Conservation (phyloP, 257 asterid genomes). For the Knoxia roxburghii region DNA sequence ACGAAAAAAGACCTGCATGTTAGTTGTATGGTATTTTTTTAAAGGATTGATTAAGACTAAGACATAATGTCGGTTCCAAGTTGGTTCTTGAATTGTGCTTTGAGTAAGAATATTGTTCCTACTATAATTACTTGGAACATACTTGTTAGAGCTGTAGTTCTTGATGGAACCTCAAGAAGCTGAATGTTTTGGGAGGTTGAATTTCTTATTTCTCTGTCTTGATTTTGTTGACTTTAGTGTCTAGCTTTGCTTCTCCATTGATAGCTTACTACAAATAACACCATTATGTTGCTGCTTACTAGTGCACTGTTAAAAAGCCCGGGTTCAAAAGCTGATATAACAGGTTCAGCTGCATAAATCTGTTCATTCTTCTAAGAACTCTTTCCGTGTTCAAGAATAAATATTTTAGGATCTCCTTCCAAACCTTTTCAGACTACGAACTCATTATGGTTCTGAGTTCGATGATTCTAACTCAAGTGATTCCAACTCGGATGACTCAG, state of each 20-base stretch:
- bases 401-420: too few species aligned
- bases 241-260: not conserved
- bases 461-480: too few species aligned
- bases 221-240: not conserved
- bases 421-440: too few species aligned
- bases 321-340: slow-evolving; percentile 47
- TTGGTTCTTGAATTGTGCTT: slow-evolving; percentile 58
- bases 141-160: slow-evolving; percentile 81
- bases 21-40: too few species aligned
- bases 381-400: slow-evolving; percentile 11
- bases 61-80: slow-evolving; percentile 53
- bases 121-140: slow-evolving; percentile 81
- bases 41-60: too few species aligned
- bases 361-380: slow-evolving; percentile 4
- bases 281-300: slow-evolving; percentile 14
- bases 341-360: slow-evolving; percentile 30
- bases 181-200: slow-evolving; percentile 23
- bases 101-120: slow-evolving; percentile 52
- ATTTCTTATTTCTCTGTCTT: slow-evolving; percentile 12
- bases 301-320: slow-evolving; percentile 1
- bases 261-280: slow-evolving; percentile 2
- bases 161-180: slow-evolving; percentile 25
- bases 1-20: too few species aligned
- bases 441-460: too few species aligned
- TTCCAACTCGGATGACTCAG: too few species aligned